Base-by-base conservation (phyloP, 768 basidiomycete species). In the Hypholoma sublateritium region DNA sequence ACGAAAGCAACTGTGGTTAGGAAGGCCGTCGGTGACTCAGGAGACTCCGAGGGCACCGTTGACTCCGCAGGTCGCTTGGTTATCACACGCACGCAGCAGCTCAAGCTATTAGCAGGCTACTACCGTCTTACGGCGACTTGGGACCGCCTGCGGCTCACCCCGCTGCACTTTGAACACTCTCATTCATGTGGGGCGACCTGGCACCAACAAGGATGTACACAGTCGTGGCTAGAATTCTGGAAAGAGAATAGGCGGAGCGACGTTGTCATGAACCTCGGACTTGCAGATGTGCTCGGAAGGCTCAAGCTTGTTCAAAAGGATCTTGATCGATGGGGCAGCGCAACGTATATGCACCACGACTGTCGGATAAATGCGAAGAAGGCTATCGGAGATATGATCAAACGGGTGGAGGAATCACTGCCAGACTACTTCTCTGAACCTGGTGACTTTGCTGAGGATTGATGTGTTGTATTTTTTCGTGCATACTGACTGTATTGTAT, bases 141-240 rank as follows among this genome's bases (percentile, higher is more conserved):
- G 89, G 88, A 90, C 62, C 74, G 74, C 21, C 69, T 89, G 13
- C 85, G 87, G 21, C 68, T 69, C 4, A 69, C 73, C 14, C 86
- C 87, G 5, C 79, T 84, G 28, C 66, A 69, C n/a, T 88, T 90
- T 59, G 84, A 85, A 28, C 89, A 91, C 62, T 79, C 84, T 1
- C 68, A 80, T 7, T 72, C 81, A 3, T 89, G 89, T 62, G 81
- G 79, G 41, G 80, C 85, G 14, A 85, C 83, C 9, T 90, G 87
- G 86, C 85, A 88, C 64, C 86, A 87, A 62, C 84, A 86, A 55
- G 80, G 83, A 17, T 91, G 89, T 61, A 81, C 78, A 21, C 87
- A 88, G 68, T 83, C 83, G 54, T 91, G 88, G 88, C 66, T 82
- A 11, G 88, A 89, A 51, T 91, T 89, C 66, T 91, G 89, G 89